phyloP scores from a whole-genome alignment of 768 basidiomycete species.

The Tulasnella sp. region DNA sequence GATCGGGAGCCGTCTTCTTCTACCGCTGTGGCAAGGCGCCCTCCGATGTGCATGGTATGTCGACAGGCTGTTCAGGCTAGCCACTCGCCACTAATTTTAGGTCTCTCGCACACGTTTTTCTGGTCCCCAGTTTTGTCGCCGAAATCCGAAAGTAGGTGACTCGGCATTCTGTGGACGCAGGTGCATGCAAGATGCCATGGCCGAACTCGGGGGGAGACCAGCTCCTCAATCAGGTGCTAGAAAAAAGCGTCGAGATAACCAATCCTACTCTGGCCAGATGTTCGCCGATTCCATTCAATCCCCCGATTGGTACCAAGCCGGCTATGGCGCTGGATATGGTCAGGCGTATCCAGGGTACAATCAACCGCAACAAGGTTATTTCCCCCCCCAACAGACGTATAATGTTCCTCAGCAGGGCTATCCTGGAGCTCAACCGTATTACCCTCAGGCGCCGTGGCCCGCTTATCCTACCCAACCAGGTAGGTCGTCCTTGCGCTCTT shows the following conservation, averaged over 20 bases:
- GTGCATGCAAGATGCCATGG: slow-evolving; percentile 3
- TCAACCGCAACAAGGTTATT: background rate
- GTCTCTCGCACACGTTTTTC: background rate
- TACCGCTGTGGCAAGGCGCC: background rate
- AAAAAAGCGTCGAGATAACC: background rate
- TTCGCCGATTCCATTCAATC: background rate
- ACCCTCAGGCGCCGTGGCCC: background rate
- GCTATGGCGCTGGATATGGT: background rate
- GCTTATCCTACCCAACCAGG: background rate
- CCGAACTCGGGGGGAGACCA: background rate
- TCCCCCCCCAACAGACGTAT: too few species aligned
- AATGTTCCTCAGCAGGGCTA: background rate
- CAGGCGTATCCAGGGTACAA: background rate
- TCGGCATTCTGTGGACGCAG: background rate
- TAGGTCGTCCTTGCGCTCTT: background rate
- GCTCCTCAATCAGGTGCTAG: background rate
- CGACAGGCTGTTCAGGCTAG: background rate
- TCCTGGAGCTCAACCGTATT: background rate
- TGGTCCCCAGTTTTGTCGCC: background rate
- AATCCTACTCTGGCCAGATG: background rate
- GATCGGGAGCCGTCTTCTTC: background rate
- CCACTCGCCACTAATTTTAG: background rate
- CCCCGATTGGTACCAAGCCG: background rate
- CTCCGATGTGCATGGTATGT: background rate
- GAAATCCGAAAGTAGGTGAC: background rate